Percentiles rank a stretch among this genome's conserved stretches.
Evolutionary conservation across 2,329 filamentous ascomycete genomes (phyloP).

Genomic region (Cladorrhinum sp.): DNA sequence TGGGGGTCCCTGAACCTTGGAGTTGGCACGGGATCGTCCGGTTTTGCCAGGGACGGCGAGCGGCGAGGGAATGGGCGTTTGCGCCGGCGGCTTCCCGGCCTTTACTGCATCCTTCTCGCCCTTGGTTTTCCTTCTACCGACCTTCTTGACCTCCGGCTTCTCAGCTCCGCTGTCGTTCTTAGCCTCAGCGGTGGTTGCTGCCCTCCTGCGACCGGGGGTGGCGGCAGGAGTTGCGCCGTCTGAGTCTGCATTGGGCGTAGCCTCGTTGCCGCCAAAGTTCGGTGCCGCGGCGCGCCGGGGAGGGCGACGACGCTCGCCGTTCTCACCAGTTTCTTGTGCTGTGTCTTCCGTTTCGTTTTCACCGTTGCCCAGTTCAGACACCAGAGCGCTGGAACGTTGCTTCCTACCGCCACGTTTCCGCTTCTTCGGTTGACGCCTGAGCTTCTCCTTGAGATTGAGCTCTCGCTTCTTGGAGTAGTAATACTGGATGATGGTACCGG

Average conservation of each 20-base stretch:
- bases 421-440: constrained; percentile 61
- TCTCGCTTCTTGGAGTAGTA: constrained; percentile 80
- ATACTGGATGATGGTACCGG: constrained; percentile 78
- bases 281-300: constrained; percentile 67
- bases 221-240: constrained; percentile 57
- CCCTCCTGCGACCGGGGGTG: constrained; percentile 55
- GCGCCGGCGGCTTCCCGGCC: constrained; percentile 38
- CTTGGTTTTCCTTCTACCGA: constrained; percentile 38
- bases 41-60: constrained; percentile 38
- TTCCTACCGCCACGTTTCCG: constrained; percentile 58
- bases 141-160: constrained; percentile 41
- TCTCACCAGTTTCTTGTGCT: constrained; percentile 54
- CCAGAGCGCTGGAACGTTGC: constrained; percentile 60
- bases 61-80: constrained; percentile 48
- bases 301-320: constrained; percentile 54
- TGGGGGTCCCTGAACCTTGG: constrained; percentile 43
- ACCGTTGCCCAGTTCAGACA: constrained; percentile 62
- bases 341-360: constrained; percentile 55
- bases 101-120: constrained; percentile 43
- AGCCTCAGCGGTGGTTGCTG: constrained; percentile 24
- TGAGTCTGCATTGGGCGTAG: constrained; percentile 48
- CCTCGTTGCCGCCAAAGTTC: constrained; percentile 63
- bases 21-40: constrained; percentile 54
- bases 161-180: constrained; percentile 36
- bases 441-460: constrained; percentile 72